Percentiles rank a stretch among this genome's conserved stretches.
phyloP scores from a whole-genome alignment of 768 basidiomycete genomes.

The Tremella mesenterica region DNA sequence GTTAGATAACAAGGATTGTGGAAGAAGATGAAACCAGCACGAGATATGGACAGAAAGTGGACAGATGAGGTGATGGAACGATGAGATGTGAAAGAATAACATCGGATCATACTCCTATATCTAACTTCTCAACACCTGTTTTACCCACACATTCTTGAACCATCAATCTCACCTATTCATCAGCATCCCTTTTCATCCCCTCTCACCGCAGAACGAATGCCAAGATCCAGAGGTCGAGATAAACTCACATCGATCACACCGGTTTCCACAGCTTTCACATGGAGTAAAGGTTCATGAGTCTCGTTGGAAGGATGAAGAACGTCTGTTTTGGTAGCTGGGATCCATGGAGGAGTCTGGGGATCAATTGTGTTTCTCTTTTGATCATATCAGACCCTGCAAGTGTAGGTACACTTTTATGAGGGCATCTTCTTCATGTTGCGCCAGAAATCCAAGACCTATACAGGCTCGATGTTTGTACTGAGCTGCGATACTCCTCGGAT shows the following conservation, averaged over 20 bases:
- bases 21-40: no score
- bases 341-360: constrained; percentile 32
- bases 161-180: constrained; percentile 36
- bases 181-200: not conserved
- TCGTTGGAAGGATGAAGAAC: constrained; percentile 26
- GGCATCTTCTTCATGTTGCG: no score
- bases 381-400: not conserved
- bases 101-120: not conserved
- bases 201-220: not conserved
- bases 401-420: no score
- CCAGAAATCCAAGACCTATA: no score
- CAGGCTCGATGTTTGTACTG: no score
- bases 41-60: no score
- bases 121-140: constrained; percentile 21
- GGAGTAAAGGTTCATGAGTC: constrained; percentile 32
- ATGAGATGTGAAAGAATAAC: no score
- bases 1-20: no score
- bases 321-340: constrained; percentile 32
- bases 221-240: not conserved
- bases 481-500: no score
- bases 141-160: constrained; percentile 40
- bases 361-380: not conserved
- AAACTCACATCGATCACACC: constrained; percentile 42
- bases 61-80: no score
- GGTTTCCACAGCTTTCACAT: constrained; percentile 41